A percentile compares a stretch with the other conserved stretches of the same genome.
Evolutionary conservation across 2,329 filamentous ascomycete species (phyloP).

Genomic region (Fusarium sp.): DNA sequence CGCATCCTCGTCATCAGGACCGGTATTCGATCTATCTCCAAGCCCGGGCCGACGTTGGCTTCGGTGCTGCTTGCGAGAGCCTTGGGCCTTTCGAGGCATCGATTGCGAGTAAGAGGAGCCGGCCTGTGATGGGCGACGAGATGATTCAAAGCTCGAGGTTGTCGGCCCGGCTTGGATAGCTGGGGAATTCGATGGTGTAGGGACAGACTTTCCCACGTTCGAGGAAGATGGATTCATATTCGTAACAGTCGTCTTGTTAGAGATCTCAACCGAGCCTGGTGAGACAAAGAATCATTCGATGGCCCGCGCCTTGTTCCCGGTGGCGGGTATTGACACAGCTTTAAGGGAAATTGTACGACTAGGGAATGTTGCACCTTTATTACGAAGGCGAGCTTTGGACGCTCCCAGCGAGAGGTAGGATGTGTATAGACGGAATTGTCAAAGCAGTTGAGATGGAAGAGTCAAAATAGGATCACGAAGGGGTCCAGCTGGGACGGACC

Average conservation of each 20-base stretch:
- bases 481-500: slow-evolving; percentile 51
- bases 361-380: not conserved
- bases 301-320: slow-evolving; percentile 4
- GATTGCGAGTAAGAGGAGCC: slow-evolving; percentile 45
- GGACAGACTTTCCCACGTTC: slow-evolving; percentile 61
- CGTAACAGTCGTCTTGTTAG: not conserved
- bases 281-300: slow-evolving; percentile 17
- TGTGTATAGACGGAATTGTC: slow-evolving; percentile 6
- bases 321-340: slow-evolving; percentile 12
- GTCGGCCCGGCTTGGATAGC: slow-evolving; percentile 54
- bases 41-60: slow-evolving; percentile 75
- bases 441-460: slow-evolving; percentile 20
- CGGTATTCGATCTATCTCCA: slow-evolving; percentile 48
- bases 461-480: slow-evolving; percentile 35
- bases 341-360: slow-evolving; percentile 4
- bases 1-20: slow-evolving; percentile 80
- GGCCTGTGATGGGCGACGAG: slow-evolving; percentile 57
- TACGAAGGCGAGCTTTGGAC: not conserved
- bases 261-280: slow-evolving; percentile 3
- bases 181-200: slow-evolving; percentile 53
- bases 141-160: slow-evolving; percentile 59
- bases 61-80: slow-evolving; percentile 82
- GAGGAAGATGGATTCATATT: slow-evolving; percentile 50
- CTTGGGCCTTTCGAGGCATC: slow-evolving; percentile 78
- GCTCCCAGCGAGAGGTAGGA: not conserved